A percentile compares a stretch with the other conserved stretches of the same genome.
Evolutionary conservation across 192 early-diverging fungal genomes (phyloP).

Genomic region (Podila epicladia): DNA sequence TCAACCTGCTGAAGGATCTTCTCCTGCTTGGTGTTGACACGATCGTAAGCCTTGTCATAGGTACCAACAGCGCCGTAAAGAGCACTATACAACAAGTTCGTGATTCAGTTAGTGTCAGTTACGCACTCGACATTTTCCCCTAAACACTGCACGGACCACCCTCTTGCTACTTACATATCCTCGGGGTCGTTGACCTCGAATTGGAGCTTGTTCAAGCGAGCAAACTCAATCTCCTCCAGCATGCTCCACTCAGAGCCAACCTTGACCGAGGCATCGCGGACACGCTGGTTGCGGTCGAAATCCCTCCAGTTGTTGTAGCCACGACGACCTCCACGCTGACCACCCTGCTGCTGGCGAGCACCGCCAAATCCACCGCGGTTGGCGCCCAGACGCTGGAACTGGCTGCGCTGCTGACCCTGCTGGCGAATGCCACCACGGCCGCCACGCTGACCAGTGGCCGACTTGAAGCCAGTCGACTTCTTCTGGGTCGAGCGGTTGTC

Average conservation of each 20-base stretch:
- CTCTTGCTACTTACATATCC: slow-evolving; percentile 71
- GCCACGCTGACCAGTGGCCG: slow-evolving; percentile 55
- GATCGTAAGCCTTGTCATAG: slow-evolving; percentile 89
- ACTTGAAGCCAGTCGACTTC: slow-evolving; percentile 65
- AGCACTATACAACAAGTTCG: slow-evolving; percentile 55
- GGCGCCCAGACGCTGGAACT: slow-evolving; percentile 47
- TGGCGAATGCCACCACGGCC: slow-evolving; percentile 57
- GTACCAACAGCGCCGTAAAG: slow-evolving; percentile 77
- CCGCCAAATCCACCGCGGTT: slow-evolving; percentile 53
- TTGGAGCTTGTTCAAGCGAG: slow-evolving; percentile 82
- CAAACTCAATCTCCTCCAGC: slow-evolving; percentile 95
- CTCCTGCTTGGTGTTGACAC: slow-evolving; percentile 83
- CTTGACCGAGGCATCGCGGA: slow-evolving; percentile 87
- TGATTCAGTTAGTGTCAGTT: too few relatives aligned
- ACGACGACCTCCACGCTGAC: slow-evolving; percentile 48
- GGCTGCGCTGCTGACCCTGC: slow-evolving; percentile 53
- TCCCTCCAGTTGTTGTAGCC: slow-evolving; percentile 60
- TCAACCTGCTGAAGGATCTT: slow-evolving; percentile 74
- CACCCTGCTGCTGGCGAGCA: slow-evolving; percentile 40
- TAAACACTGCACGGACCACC: slow-evolving; percentile 11
- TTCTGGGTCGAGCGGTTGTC: slow-evolving; percentile 77
- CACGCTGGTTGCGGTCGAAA: slow-evolving; percentile 65
- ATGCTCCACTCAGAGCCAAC: slow-evolving; percentile 92
- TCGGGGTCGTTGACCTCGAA: slow-evolving; percentile 81
- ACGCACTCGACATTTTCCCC: not conserved